These are phyloP conservation scores for Lentinula sp. DNA, from an alignment of 768 basidiomycete species.

Conservation along the genomic window DNA sequence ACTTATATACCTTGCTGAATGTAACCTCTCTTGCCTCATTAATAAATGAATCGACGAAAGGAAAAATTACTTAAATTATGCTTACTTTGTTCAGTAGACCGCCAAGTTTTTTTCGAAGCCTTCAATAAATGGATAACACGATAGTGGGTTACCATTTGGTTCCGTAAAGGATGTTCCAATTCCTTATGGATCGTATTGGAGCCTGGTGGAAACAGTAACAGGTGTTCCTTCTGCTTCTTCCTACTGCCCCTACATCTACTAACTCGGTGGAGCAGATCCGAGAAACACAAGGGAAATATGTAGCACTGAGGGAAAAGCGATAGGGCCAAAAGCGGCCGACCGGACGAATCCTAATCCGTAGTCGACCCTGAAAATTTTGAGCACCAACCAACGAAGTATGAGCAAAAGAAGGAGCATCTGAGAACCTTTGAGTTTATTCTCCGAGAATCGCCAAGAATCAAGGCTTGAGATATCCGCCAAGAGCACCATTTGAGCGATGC, in stretches of 20 bases:
- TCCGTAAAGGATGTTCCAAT: neutral
- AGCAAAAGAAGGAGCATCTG: neutral
- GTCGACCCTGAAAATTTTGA: neutral
- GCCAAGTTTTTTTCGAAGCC: neutral
- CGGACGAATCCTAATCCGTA: too few relatives aligned
- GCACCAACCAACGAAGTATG: neutral
- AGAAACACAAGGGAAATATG: too few relatives aligned
- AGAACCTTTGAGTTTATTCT: neutral
- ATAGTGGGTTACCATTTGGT: neutral
- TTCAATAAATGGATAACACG: neutral
- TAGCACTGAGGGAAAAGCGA: too few relatives aligned
- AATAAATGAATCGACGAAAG: neutral
- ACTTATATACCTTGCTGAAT: neutral
- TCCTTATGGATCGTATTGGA: neutral
- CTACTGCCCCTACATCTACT: too few relatives aligned
- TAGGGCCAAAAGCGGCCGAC: too few relatives aligned
- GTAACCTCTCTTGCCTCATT: neutral
- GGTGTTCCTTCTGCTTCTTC: neutral
- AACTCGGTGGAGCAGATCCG: neutral
- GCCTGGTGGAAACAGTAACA: neutral
- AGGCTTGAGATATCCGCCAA: neutral
- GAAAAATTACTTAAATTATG: neutral
- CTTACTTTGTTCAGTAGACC: neutral
- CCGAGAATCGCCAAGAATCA: neutral
- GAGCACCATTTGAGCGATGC: neutral